Evolutionary conservation across 2,329 filamentous ascomycete species (phyloP).

Genomic region (Cyclaneusma minus): DNA sequence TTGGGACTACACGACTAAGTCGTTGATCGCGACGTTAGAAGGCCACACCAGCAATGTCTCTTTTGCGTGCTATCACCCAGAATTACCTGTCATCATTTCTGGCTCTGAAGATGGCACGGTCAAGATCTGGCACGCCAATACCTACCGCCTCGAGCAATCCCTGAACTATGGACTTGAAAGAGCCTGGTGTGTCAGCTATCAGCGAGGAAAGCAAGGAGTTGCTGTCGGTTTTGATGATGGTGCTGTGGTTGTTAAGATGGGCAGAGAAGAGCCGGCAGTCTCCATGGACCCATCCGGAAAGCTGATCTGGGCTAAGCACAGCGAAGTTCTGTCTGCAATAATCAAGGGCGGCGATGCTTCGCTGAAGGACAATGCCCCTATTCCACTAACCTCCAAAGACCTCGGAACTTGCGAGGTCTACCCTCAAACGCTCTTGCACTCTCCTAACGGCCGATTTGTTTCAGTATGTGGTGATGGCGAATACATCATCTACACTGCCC

Average conservation of each 20-base stretch:
- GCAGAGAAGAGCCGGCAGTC: slow-evolving; percentile 89
- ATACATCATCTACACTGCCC: slow-evolving; percentile 96
- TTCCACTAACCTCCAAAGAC: slow-evolving; percentile 81
- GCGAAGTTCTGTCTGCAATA: slow-evolving; percentile 84
- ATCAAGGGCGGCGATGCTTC: slow-evolving; percentile 81
- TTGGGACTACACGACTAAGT: slow-evolving; percentile 99
- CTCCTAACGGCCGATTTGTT: slow-evolving; percentile 84
- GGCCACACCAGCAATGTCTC: slow-evolving; percentile 97
- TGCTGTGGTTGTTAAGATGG: slow-evolving; percentile 94
- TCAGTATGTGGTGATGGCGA: slow-evolving; percentile 90
- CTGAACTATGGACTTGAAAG: slow-evolving; percentile 91
- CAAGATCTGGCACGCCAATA: slow-evolving; percentile 98
- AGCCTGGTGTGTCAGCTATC: slow-evolving; percentile 95
- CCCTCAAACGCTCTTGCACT: slow-evolving; percentile 85
- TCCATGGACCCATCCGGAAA: slow-evolving; percentile 96
- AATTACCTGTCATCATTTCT: slow-evolving; percentile 91
- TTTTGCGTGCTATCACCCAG: slow-evolving; percentile 94
- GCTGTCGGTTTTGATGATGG: slow-evolving; percentile 96
- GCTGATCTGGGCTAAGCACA: slow-evolving; percentile 89
- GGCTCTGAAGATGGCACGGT: slow-evolving; percentile 95
- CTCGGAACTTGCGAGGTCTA: slow-evolving; percentile 94
- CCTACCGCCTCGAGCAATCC: slow-evolving; percentile 89
- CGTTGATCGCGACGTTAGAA: slow-evolving; percentile 87
- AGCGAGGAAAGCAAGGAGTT: slow-evolving; percentile 85
- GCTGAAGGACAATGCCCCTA: slow-evolving; percentile 77